A percentile compares a stretch with the other conserved stretches of the same genome.
Conservation (phyloP, 441 rosid genomes). For the Gossypium trilobum region DNA sequence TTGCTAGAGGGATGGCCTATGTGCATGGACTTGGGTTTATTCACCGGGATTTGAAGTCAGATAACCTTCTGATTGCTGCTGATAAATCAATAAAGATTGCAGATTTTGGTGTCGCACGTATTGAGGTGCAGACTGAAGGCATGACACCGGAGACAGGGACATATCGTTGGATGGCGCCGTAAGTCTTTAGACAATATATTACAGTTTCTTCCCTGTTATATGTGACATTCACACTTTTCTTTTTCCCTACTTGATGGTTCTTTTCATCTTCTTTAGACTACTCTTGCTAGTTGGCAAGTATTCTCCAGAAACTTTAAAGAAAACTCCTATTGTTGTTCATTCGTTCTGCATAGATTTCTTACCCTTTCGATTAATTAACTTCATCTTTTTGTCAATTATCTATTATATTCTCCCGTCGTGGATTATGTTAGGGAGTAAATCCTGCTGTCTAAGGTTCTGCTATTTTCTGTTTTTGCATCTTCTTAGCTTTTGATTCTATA, state of each 20-base stretch:
- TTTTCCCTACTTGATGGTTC: neutral
- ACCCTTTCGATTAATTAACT: neutral
- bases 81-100: slow-evolving; percentile 89
- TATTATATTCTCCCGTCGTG: neutral
- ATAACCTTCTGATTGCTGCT: slow-evolving; percentile 76
- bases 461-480: neutral
- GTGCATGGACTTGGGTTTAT: slow-evolving; percentile 77
- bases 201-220: neutral
- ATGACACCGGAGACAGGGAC: slow-evolving; percentile 99
- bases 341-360: neutral
- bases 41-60: slow-evolving; percentile 86
- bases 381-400: neutral
- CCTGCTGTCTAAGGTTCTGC: neutral
- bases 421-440: neutral
- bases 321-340: neutral
- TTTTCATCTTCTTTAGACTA: neutral
- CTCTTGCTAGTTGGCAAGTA: neutral
- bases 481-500: neutral
- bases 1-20: slow-evolving; percentile 91
- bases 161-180: slow-evolving; percentile 99
- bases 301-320: neutral
- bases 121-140: slow-evolving; percentile 95
- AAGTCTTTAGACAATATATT: slow-evolving; percentile 29
- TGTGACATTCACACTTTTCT: neutral
- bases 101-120: slow-evolving; percentile 96